phyloP scores from a whole-genome alignment of 306 rosid species.

The Sicyos baderoa region DNA sequence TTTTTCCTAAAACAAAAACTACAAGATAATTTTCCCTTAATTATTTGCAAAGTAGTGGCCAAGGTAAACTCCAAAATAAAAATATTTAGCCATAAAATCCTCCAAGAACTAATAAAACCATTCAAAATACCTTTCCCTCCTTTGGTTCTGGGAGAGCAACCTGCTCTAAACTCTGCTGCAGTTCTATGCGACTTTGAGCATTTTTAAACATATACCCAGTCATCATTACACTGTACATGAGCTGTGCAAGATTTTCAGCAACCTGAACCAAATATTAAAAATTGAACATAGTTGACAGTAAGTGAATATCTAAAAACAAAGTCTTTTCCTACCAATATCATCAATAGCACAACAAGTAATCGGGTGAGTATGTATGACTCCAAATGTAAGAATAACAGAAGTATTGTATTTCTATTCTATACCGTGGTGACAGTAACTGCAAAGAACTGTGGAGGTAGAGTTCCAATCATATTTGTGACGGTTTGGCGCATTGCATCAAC shows the following conservation, averaged over 20 bases:
- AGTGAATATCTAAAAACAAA: background rate
- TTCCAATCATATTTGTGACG: slow-evolving; percentile 95
- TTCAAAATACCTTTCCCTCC: slow-evolving; percentile 49
- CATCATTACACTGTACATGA: slow-evolving; percentile 97
- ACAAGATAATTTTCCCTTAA: no score
- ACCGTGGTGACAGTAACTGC: slow-evolving; percentile 77
- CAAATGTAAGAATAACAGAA: slow-evolving; percentile 1
- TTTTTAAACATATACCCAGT: slow-evolving; percentile 96
- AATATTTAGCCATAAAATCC: background rate
- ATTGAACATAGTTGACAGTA: slow-evolving; percentile 15
- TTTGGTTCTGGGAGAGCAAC: slow-evolving; percentile 83
- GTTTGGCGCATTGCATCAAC: slow-evolving; percentile 98
- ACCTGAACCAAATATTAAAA: slow-evolving; percentile 44
- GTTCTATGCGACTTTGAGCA: slow-evolving; percentile 85
- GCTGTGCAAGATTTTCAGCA: slow-evolving; percentile 96
- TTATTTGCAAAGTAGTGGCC: background rate
- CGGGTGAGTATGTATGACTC: background rate
- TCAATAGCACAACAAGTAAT: slow-evolving; percentile 11
- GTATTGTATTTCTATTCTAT: slow-evolving; percentile 24
- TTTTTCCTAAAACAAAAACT: background rate
- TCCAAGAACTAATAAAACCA: background rate
- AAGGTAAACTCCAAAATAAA: background rate
- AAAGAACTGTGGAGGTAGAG: slow-evolving; percentile 91
- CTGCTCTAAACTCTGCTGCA: slow-evolving; percentile 88
- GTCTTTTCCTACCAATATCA: slow-evolving; percentile 20